Evolutionary conservation across 2,329 filamentous ascomycete species (phyloP), one percentile per base, ranked within the genome.

Genomic region (Acephala macrosclerotiorum): DNA sequence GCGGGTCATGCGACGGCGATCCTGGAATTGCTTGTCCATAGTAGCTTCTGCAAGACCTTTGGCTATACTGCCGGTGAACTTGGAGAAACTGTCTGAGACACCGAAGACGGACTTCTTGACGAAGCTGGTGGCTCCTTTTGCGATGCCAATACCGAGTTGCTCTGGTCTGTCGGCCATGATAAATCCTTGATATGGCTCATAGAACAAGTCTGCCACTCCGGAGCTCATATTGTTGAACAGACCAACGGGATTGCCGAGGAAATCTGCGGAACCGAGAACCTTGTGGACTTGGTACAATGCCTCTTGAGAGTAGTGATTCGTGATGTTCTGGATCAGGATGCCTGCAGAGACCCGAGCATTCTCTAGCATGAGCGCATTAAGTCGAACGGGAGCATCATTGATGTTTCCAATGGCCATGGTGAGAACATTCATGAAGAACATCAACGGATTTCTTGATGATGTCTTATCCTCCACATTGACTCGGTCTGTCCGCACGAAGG

Each of bases 381-480:
- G 89, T 57, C 93, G 90, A 61, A 99, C 89, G 0, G 96, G 96
- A 7, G 96, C 96, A 79, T 99, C 96, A 74, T 99, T 99, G 82
- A 99, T 93, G 74, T 99, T 99, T 70, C 96, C 96, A 74, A 99
- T 96, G 16, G 96, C 97, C 96, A 99, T 99, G 0, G 96, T 98
- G 83, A 99, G 89, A 71, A 98, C 93, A 75, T 99, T 98, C 78
- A 98, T 89, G 77, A 97, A 94, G 82, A 98, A 99, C 94, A 98
- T 98, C 78, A 99, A 85, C 0, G 96, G 96, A 75, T 97, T 99
- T 49, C 88, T 89, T 1, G 93, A 93, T 16, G 93, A 93, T 56
- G 94, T 91, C 72, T 96, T 96, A 77, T 98, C 94, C 77, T 98
- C 95, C 2, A 93, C 95, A 70, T 99, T 99, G 80, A 99, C 91